phyloP scores from a whole-genome alignment of 495 filamentous ascomycete species.

The Apodospora peruviana region DNA sequence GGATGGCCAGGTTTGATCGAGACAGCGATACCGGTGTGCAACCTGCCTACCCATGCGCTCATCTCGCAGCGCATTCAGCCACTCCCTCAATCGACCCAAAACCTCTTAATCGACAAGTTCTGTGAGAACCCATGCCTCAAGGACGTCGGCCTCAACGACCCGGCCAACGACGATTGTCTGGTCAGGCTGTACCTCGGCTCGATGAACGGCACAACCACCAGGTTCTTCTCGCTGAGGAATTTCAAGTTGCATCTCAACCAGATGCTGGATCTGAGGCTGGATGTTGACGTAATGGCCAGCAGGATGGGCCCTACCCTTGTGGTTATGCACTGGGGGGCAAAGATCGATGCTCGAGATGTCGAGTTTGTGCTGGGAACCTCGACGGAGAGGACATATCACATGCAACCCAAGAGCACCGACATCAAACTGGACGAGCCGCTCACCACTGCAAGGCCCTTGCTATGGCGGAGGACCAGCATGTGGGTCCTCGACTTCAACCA shows the following conservation, averaged over 20 bases:
- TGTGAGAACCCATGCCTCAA: conserved; percentile 12
- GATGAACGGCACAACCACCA: not conserved
- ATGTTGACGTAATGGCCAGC: conserved; percentile 1
- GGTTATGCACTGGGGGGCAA: conserved; percentile 14
- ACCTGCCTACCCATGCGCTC: conserved; percentile 7
- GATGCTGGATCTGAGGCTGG: conserved; percentile 7
- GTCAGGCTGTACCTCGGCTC: conserved; percentile 23
- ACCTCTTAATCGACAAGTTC: conserved; percentile 20
- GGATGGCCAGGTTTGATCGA: not conserved
- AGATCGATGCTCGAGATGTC: conserved; percentile 9
- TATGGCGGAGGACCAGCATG: conserved; percentile 13
- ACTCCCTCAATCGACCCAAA: conserved; percentile 3
- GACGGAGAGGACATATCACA: not conserved
- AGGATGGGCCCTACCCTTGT: conserved; percentile 10
- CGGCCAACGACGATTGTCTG: conserved; percentile 22
- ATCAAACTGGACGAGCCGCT: conserved; percentile 9
- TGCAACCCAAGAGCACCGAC: not conserved
- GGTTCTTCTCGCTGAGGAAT: conserved; percentile 14
- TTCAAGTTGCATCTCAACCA: conserved; percentile 16
- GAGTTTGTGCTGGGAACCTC: conserved; percentile 17
- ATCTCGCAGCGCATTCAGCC: conserved; percentile 4
- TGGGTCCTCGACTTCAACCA: conserved; percentile 26
- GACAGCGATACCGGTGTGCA: not conserved
- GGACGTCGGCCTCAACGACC: conserved; percentile 3
- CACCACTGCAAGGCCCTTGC: no score